Percentiles rank a stretch among this genome's conserved stretches.
Conservation (phyloP, 805 yeast genomes). For the Saccharomycopsis sp. region DNA sequence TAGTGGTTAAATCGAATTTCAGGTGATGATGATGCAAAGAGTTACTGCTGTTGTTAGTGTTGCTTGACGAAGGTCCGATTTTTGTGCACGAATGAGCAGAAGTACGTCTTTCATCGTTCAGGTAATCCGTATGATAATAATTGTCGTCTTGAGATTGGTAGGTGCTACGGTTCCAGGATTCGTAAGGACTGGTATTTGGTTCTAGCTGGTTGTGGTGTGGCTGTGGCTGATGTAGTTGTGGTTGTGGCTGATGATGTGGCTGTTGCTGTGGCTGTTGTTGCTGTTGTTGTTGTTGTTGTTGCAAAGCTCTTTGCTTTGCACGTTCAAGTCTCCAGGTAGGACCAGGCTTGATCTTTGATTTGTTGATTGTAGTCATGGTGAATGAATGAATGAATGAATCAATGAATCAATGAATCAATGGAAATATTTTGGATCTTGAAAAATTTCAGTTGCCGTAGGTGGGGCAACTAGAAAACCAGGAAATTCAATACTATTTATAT, state of each 20-base stretch:
- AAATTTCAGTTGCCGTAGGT: not conserved
- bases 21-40: not conserved
- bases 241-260: not conserved
- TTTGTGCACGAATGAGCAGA: slow-evolving; percentile 10
- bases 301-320: slow-evolving; percentile 16
- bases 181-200: not conserved
- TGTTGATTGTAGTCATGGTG: slow-evolving; percentile 5
- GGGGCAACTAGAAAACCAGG: not conserved
- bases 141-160: slow-evolving; percentile 11
- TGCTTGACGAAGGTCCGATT: slow-evolving; percentile 2
- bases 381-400: too few species aligned
- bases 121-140: not conserved
- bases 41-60: not conserved
- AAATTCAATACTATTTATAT: too few species aligned
- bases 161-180: slow-evolving; percentile 6
- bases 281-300: slow-evolving; percentile 12
- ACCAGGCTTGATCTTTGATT: slow-evolving; percentile 16
- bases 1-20: too few species aligned
- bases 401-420: too few species aligned
- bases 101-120: slow-evolving; percentile 5
- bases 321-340: slow-evolving; percentile 22
- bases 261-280: slow-evolving; percentile 1
- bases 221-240: not conserved
- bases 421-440: not conserved
- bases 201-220: slow-evolving; percentile 1